A percentile compares a stretch with the other conserved stretches of the same genome.
phyloP scores from a whole-genome alignment of 2,329 filamentous ascomycete genomes.

The Alternaria sp. region DNA sequence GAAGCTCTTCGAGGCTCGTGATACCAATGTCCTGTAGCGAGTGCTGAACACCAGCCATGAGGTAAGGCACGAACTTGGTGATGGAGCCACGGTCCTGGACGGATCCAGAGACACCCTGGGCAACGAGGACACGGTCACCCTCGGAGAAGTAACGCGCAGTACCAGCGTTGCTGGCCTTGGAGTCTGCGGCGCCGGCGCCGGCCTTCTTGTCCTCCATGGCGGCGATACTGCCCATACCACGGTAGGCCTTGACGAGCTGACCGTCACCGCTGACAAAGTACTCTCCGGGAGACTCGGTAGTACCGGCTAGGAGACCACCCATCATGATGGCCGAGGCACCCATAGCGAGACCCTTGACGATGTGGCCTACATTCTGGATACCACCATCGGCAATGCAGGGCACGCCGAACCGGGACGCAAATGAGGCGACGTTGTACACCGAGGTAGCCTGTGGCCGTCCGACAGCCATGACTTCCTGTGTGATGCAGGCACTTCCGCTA shows the following conservation, averaged over 20 bases:
- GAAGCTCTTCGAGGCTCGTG: conserved; percentile 79
- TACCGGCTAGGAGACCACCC: conserved; percentile 96
- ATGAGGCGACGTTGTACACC: conserved; percentile 87
- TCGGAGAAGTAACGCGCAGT: conserved; percentile 99
- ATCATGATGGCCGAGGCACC: conserved; percentile 98
- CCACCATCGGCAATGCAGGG: conserved; percentile 98
- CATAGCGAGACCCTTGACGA: conserved; percentile 96
- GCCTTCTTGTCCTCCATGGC: conserved; percentile 99
- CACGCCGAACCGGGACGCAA: conserved; percentile 92
- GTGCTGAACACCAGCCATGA: conserved; percentile 95
- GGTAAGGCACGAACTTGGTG: conserved; percentile 94
- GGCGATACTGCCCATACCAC: conserved; percentile 98
- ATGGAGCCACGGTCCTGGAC: conserved; percentile 86
- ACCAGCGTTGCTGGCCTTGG: conserved; percentile 82
- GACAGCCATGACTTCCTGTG: conserved; percentile 99
- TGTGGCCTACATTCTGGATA: conserved; percentile 98
- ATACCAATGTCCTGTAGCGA: conserved; percentile 95
- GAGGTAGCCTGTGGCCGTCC: conserved; percentile 94
- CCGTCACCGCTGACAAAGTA: conserved; percentile 97
- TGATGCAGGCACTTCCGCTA: conserved; percentile 97
- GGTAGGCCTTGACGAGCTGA: conserved; percentile 98
- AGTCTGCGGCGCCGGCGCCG: conserved; percentile 74
- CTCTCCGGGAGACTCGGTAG: conserved; percentile 95
- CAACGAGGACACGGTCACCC: conserved; percentile 91
- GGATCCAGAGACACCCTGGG: conserved; percentile 91